Evolutionary conservation across 2,329 filamentous ascomycete species (phyloP).

Genomic region (Cytospora mali): DNA sequence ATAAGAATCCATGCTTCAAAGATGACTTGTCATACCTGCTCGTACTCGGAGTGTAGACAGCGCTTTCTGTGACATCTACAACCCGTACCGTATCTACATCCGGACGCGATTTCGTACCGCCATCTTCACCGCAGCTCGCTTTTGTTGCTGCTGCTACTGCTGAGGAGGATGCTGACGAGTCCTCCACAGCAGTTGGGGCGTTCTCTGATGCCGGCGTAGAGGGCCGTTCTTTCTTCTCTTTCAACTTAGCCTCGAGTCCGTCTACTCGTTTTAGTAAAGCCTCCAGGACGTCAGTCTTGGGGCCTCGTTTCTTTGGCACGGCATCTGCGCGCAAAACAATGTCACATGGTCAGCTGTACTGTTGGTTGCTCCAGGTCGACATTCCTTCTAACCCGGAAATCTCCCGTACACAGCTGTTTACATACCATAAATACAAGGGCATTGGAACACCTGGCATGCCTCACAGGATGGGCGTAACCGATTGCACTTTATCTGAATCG

Average conservation of each 20-base stretch:
- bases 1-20: background rate
- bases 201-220: constrained; percentile 35
- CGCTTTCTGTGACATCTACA: constrained; percentile 41
- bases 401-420: constrained; percentile 20
- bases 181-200: constrained; percentile 30
- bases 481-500: constrained; percentile 83
- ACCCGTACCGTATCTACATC: constrained; percentile 42
- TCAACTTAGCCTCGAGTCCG: constrained; percentile 78
- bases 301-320: constrained; percentile 84
- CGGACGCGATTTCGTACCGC: constrained; percentile 45
- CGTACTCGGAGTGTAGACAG: constrained; percentile 47
- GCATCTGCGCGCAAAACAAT: constrained; percentile 60
- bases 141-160: constrained; percentile 31
- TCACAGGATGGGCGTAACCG: constrained; percentile 82
- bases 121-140: constrained; percentile 34
- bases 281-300: constrained; percentile 87
- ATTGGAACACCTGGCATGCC: constrained; percentile 87
- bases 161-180: constrained; percentile 30
- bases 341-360: constrained; percentile 18
- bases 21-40: constrained; percentile 38
- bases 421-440: constrained; percentile 84
- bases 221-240: constrained; percentile 56
- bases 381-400: no score
- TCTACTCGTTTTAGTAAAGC: constrained; percentile 83
- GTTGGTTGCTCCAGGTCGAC: background rate